These are phyloP conservation scores for Quercus suber DNA, from an alignment of 306 rosid species.

Conservation along the genomic window DNA sequence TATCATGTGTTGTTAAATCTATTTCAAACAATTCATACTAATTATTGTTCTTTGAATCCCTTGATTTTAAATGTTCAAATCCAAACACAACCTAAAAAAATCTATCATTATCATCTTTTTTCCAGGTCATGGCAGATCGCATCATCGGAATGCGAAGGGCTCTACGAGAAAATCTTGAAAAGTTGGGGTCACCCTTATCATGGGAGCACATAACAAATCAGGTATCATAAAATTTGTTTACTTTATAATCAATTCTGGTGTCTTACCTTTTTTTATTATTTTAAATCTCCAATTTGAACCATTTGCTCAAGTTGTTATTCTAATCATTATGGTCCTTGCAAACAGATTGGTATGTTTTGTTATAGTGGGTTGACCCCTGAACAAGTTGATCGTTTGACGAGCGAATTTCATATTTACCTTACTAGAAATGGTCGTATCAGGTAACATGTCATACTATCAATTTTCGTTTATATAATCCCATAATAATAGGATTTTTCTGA, in stretches of 20 bases:
- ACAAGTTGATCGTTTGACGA: constrained; percentile 87
- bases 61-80: too few relatives aligned
- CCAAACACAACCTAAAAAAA: too few relatives aligned
- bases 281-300: neutral
- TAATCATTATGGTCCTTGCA: constrained; percentile 4
- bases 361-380: constrained; percentile 90
- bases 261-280: neutral
- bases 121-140: constrained; percentile 92
- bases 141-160: constrained; percentile 82
- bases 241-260: neutral
- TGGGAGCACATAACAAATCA: constrained; percentile 91
- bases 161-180: constrained; percentile 71
- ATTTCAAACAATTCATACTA: too few relatives aligned
- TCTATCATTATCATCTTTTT: neutral
- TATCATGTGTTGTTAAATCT: too few relatives aligned
- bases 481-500: neutral
- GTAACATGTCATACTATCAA: constrained; percentile 22
- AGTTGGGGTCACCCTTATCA: constrained; percentile 62
- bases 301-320: constrained; percentile 1
- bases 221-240: constrained; percentile 38
- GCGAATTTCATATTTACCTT: constrained; percentile 80
- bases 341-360: constrained; percentile 97
- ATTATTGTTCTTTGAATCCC: too few relatives aligned
- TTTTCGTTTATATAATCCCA: neutral
- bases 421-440: constrained; percentile 95